A percentile compares a stretch with the other conserved stretches of the same genome.
Conservation (phyloP, 2,329 filamentous ascomycete species). For the Cercospora sesami region DNA sequence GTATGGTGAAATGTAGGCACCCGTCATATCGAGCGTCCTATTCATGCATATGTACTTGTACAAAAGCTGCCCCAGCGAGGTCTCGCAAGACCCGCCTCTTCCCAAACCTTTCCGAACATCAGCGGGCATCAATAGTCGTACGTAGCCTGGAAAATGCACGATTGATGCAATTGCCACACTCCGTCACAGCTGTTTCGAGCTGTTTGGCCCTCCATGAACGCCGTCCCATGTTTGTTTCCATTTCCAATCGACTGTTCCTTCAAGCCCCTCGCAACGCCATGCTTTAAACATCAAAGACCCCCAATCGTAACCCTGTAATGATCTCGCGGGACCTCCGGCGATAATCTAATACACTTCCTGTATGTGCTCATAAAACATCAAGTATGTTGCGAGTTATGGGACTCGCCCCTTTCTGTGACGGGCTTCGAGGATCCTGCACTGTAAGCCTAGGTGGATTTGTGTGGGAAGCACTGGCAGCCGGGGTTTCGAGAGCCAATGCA, state of each 20-base stretch:
- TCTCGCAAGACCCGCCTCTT: constrained; percentile 7
- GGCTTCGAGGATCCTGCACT: constrained; percentile 67
- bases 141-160: constrained; percentile 9
- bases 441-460: constrained; percentile 54
- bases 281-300: neutral
- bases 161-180: constrained; percentile 3
- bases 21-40: neutral
- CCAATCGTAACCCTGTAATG: neutral
- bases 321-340: constrained; percentile 20
- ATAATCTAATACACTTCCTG: constrained; percentile 19
- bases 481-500: constrained; percentile 42
- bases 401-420: constrained; percentile 70
- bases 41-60: constrained; percentile 12
- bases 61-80: constrained; percentile 10
- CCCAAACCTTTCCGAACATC: neutral
- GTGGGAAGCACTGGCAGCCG: constrained; percentile 45
- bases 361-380: constrained; percentile 62
- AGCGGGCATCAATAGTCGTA: constrained; percentile 15
- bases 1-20: neutral
- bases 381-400: constrained; percentile 78
- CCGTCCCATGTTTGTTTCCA: constrained; percentile 4
- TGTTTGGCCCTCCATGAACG: neutral
- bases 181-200: neutral
- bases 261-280: constrained; percentile 6
- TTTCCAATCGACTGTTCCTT: neutral